Conservation (phyloP, 1,139 yeast genomes). For the Saccharomyces pastorianus region DNA sequence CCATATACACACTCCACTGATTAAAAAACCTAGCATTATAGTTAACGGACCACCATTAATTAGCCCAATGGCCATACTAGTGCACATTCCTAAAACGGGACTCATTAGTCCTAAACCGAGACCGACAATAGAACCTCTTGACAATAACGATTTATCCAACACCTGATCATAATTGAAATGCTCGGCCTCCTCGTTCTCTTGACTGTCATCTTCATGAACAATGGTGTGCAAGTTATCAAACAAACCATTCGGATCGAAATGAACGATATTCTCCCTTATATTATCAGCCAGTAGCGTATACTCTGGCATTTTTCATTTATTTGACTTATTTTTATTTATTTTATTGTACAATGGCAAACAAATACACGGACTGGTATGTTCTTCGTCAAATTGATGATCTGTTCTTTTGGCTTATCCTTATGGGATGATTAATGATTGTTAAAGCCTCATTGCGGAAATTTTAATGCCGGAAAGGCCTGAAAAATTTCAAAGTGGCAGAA, state of each 20-base stretch:
- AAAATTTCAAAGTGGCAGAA: not conserved
- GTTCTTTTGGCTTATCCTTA: not conserved
- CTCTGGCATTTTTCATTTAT: slow-evolving; percentile 15
- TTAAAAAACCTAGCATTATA: slow-evolving; percentile 60
- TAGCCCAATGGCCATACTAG: slow-evolving; percentile 60
- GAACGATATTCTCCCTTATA: slow-evolving; percentile 20
- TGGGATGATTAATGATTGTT: not conserved
- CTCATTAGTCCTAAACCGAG: slow-evolving; percentile 72
- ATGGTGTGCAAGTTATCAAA: slow-evolving; percentile 27
- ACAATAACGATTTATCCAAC: slow-evolving; percentile 55
- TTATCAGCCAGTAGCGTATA: slow-evolving; percentile 18
- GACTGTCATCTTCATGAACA: slow-evolving; percentile 22
- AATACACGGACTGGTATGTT: not conserved
- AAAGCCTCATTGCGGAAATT: slow-evolving; percentile 1
- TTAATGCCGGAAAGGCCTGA: slow-evolving; percentile 1
- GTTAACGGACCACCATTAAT: slow-evolving; percentile 70
- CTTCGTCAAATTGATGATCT: not conserved
- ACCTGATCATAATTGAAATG: slow-evolving; percentile 67
- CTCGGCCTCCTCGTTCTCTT: slow-evolving; percentile 52
- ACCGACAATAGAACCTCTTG: slow-evolving; percentile 55
- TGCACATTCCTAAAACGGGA: slow-evolving; percentile 67
- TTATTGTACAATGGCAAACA: not conserved
- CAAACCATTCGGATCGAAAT: slow-evolving; percentile 19
- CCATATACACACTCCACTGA: slow-evolving; percentile 53
- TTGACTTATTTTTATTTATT: not conserved